Conservation (phyloP, 2,329 filamentous ascomycete genomes). For the Stromatinia cepivora region DNA sequence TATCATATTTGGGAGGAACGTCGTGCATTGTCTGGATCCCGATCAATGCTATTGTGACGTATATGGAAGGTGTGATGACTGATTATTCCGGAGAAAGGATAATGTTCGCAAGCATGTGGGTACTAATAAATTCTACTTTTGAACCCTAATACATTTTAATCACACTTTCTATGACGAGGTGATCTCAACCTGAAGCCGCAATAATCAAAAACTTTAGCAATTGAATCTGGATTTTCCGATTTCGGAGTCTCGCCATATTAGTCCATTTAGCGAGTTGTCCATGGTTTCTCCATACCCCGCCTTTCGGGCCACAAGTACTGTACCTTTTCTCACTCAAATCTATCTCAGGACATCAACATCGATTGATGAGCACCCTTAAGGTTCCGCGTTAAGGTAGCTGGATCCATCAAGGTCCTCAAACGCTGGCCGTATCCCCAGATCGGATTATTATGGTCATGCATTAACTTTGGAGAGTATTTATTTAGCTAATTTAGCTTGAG, state of each 20-base stretch:
- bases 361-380: not conserved
- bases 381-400: not conserved
- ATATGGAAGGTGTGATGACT: conserved; percentile 37
- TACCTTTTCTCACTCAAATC: not conserved
- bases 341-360: not conserved
- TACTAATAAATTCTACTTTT: not conserved
- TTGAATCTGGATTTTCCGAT: not conserved
- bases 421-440: not conserved
- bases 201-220: not conserved
- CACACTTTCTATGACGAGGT: not conserved
- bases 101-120: conserved; percentile 25
- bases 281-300: not conserved
- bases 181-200: not conserved
- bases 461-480: not conserved
- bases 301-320: not conserved
- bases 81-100: not conserved
- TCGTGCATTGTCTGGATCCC: conserved; percentile 33
- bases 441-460: not conserved
- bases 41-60: conserved; percentile 40
- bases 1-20: conserved; percentile 58
- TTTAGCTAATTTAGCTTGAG: not conserved
- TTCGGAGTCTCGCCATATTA: not conserved
- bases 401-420: not conserved
- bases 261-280: not conserved
- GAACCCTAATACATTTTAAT: not conserved